Evolutionary conservation across 2,329 filamentous ascomycete species (phyloP), one percentile per base, ranked within the genome.

Genomic region (Aspergillus hiratsukae): DNA sequence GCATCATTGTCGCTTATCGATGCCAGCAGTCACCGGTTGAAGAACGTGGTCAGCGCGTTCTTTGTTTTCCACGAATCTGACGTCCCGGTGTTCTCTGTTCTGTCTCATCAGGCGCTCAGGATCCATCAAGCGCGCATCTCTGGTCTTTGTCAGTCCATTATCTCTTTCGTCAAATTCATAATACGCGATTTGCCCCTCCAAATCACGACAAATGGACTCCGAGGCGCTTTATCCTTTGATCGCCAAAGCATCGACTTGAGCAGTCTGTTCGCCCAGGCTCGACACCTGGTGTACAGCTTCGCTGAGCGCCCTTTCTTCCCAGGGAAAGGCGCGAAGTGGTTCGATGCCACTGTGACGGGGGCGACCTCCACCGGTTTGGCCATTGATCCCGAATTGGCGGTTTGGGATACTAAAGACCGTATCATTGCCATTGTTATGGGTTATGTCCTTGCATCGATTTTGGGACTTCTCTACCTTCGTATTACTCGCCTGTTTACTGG

Each of bases 391-490:
- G 80, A 78, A 27, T 74, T 91, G 52, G 85, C 86, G 1, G 80
- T 84, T 53, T 93, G 89, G 89, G 81, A 83, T 28, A 78, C 81
- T 17, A 87, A 89, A 57, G 86, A 88, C 70, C 80, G 85, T 25
- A 73, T 81, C n/a, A 79, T 87, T 76, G 91, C 93, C 14, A 89
- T 96, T 41, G 66, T 91, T 1, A 81, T 88, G 49, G 94, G 94
- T 11, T 99, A 99, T 69, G 69, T 86, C 0, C 87, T 91, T 49
- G 81, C 96, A 41, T 90, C 87, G 10, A 67, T 89, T 48, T 71
- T 89, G 31, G 90, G 91, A 2, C 86, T 88, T 25, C 76, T 93
- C 1, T 99, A 97, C 70, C 81, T 97, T 29, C 87, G 85, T 55
- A 81, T 88, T 56, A 87, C 88, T 27, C 83, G 83, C 5, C 84